Evolutionary conservation across 192 early-diverging fungal genomes (phyloP).

Genomic region (Piromyces sp.): DNA sequence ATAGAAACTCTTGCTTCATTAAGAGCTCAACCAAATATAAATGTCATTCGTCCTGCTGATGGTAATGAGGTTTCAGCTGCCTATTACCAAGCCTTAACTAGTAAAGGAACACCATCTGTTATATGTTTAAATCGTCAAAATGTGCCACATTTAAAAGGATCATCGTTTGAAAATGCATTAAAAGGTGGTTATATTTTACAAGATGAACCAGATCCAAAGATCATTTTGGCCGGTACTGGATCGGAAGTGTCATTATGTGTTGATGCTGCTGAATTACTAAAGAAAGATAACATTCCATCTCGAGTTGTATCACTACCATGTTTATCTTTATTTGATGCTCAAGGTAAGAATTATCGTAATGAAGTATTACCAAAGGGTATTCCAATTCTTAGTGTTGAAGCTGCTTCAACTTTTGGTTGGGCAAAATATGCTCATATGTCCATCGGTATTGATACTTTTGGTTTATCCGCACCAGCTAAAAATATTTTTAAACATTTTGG

Average conservation of each 20-base stretch:
- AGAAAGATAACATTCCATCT: slow-evolving; percentile 20
- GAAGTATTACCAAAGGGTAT: slow-evolving; percentile 62
- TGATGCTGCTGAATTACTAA: slow-evolving; percentile 62
- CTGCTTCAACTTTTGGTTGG: slow-evolving; percentile 76
- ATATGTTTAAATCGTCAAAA: slow-evolving; percentile 84
- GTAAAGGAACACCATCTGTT: slow-evolving; percentile 53
- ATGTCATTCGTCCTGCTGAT: slow-evolving; percentile 80
- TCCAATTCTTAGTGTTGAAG: slow-evolving; percentile 79
- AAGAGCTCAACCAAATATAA: slow-evolving; percentile 77
- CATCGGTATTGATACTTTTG: slow-evolving; percentile 80
- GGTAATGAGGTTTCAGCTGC: slow-evolving; percentile 85
- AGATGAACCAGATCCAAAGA: slow-evolving; percentile 26
- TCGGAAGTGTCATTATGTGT: slow-evolving; percentile 81
- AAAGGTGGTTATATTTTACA: slow-evolving; percentile 77
- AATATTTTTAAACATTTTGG: slow-evolving; percentile 73
- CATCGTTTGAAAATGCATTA: slow-evolving; percentile 57
- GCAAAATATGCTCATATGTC: slow-evolving; percentile 72
- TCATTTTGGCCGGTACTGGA: slow-evolving; percentile 70
- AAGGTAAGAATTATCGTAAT: slow-evolving; percentile 60
- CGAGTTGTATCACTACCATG: slow-evolving; percentile 91
- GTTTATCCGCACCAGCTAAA: slow-evolving; percentile 59
- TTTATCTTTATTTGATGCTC: slow-evolving; percentile 70
- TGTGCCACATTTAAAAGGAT: slow-evolving; percentile 74
- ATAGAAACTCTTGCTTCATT: slow-evolving; percentile 80
- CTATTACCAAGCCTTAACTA: slow-evolving; percentile 63